These are phyloP conservation scores for Mycena leptocephala DNA, from an alignment of 768 basidiomycete species.

Conservation along the genomic window DNA sequence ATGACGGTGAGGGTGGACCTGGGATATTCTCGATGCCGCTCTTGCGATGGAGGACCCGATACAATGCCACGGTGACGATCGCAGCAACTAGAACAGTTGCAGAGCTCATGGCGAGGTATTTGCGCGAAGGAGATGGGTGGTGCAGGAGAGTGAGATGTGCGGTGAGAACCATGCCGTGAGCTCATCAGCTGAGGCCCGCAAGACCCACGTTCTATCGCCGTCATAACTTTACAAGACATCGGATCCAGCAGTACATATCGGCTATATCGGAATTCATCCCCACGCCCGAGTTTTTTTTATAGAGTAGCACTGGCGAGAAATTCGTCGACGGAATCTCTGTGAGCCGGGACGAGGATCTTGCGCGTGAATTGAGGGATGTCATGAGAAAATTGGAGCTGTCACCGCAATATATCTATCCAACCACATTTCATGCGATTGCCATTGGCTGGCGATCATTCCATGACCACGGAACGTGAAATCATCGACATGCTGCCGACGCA, in stretches of 20 bases:
- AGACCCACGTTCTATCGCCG: no score
- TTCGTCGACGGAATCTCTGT: background rate
- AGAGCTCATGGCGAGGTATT: no score
- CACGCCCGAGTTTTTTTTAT: background rate
- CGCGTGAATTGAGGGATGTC: background rate
- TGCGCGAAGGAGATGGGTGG: no score
- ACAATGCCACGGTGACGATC: background rate
- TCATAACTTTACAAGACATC: background rate
- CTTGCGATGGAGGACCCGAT: background rate
- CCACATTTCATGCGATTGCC: background rate
- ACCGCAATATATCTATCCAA: background rate
- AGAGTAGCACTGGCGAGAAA: background rate
- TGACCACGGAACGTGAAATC: background rate
- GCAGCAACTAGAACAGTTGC: background rate
- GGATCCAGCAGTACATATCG: background rate
- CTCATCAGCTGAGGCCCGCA: no score
- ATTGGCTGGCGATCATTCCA: background rate
- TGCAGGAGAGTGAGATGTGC: no score
- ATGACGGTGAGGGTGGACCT: background rate
- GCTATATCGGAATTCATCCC: background rate
- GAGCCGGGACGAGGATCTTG: no score
- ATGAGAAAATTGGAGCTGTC: background rate
- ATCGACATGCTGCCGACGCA: background rate
- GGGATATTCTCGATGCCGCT: background rate
- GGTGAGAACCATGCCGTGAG: no score